Evolutionary conservation across 805 yeast species (phyloP), one percentile per base, ranked within the genome.

Genomic region (Saturnispora dispora): DNA sequence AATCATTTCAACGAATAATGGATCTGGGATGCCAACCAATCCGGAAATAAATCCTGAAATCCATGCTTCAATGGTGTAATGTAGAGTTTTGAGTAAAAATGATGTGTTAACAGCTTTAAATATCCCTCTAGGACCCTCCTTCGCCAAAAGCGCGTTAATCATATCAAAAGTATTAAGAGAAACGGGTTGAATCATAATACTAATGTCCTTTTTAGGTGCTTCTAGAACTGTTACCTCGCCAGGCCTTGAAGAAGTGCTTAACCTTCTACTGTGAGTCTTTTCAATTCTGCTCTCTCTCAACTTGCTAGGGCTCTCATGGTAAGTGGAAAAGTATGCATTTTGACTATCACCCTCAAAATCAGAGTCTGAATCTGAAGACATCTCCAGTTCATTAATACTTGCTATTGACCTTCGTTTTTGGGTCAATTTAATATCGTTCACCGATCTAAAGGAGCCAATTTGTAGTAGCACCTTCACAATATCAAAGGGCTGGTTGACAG

Each of bases 401-500:
- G 5, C 18, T 32, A 8, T 23, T 36, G 8, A 25, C 27, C 28
- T 47, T 33, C 8, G 33, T 17, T 6, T 5, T 36, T 30, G 43
- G 18, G 23, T 42, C 35, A 17, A 9, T 11, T 13, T 13, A 30
- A 11, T 17, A 18, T 11, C 42, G 3, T 36, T 35, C 48, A 22
- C 59, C 27, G 69, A 65, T 22, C 63, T 62, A 62, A 84, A 82
- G 32, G 76, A 78, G 3, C 95, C 95, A 13, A 87, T 84, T 65
- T 93, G 98, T 52, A 89, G 68, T 27, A 90, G 71, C 57, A 88
- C 73, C 51, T 91, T 74, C 5, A 86, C 79, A 17, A 87, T 84
- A 58, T 91, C 97, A 65, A 90, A 83, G 2, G 99, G 98, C 66
- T 93, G 97, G 18, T 87, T 77, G 8, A 86, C 63, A 32, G 88